Evolutionary conservation across 257 asterid genomes (phyloP).

Genomic region (Przewalskia tangutica): DNA sequence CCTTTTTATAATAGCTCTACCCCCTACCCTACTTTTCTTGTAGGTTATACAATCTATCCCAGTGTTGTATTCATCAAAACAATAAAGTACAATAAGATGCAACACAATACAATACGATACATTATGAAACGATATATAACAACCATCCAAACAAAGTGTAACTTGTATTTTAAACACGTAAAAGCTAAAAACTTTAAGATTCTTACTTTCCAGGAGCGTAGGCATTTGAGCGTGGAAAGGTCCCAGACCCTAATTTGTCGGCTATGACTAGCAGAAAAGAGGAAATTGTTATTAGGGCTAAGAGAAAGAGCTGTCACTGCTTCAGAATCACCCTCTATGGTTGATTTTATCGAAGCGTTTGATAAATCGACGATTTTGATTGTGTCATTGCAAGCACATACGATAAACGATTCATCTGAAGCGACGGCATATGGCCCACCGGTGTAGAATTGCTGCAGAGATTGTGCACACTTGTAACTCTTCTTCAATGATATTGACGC

Average conservation of each 20-base stretch:
- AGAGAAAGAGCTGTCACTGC: slow-evolving; percentile 64
- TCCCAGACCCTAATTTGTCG: slow-evolving; percentile 95
- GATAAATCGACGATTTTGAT: slow-evolving; percentile 65
- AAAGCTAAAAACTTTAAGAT: not conserved
- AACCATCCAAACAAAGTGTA: too few species aligned
- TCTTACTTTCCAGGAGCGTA: slow-evolving; percentile 92
- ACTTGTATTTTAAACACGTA: too few species aligned
- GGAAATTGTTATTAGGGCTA: slow-evolving; percentile 49
- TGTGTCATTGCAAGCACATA: slow-evolving; percentile 66
- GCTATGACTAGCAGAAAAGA: slow-evolving; percentile 73
- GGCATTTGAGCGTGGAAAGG: slow-evolving; percentile 56
- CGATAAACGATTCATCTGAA: slow-evolving; percentile 68
- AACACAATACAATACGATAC: too few species aligned
- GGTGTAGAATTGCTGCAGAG: slow-evolving; percentile 69
- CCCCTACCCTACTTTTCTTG: too few species aligned
- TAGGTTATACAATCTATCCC: too few species aligned
- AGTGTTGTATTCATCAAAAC: too few species aligned
- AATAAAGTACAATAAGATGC: too few species aligned
- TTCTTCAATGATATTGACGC: slow-evolving; percentile 38
- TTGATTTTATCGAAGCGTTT: slow-evolving; percentile 58
- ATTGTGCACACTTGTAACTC: slow-evolving; percentile 48
- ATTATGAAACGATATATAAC: too few species aligned
- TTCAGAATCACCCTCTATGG: slow-evolving; percentile 78
- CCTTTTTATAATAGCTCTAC: too few species aligned
- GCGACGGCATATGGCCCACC: slow-evolving; percentile 81